Evolutionary conservation across 2,329 filamentous ascomycete species (phyloP).

Genomic region (Phyllosticta capitalensis): DNA sequence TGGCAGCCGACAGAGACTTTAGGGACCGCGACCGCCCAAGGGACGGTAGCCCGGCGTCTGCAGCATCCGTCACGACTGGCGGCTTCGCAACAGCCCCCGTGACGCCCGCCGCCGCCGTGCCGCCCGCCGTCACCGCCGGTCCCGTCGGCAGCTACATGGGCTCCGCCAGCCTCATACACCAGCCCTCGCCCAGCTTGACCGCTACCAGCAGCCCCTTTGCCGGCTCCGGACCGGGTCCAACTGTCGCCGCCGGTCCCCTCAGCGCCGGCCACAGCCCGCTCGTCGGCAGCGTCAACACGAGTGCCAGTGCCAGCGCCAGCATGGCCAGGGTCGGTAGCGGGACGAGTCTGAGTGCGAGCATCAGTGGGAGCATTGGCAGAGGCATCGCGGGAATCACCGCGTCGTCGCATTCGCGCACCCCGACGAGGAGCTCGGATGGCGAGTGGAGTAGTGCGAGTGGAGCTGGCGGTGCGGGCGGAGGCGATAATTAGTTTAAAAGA

Average conservation of each 20-base stretch:
- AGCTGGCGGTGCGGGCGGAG: no score
- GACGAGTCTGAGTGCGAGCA: not conserved
- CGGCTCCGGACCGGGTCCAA: not conserved
- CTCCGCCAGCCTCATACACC: not conserved
- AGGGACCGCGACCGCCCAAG: not conserved
- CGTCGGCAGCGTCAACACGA: not conserved
- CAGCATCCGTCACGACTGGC: not conserved
- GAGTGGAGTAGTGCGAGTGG: not conserved
- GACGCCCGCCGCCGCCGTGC: not conserved
- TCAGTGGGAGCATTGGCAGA: not conserved
- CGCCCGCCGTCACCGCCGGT: not conserved
- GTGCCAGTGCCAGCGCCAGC: not conserved
- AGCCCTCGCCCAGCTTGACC: not conserved
- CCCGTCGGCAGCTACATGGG: not conserved
- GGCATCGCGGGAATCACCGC: not conserved
- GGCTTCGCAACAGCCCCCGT: not conserved
- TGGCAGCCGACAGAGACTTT: not conserved
- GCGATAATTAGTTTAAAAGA: no score
- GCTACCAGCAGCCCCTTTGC: not conserved
- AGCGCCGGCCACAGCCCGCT: not conserved
- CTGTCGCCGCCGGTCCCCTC: not conserved
- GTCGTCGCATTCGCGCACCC: constrained; percentile 1
- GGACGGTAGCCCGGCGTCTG: not conserved
- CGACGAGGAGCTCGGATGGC: constrained; percentile 2
- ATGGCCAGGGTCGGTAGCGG: not conserved